These are phyloP conservation scores for Dictyostelium intermedium DNA, from an alignment of 78 protist genomes.

Conservation along the genomic window DNA sequence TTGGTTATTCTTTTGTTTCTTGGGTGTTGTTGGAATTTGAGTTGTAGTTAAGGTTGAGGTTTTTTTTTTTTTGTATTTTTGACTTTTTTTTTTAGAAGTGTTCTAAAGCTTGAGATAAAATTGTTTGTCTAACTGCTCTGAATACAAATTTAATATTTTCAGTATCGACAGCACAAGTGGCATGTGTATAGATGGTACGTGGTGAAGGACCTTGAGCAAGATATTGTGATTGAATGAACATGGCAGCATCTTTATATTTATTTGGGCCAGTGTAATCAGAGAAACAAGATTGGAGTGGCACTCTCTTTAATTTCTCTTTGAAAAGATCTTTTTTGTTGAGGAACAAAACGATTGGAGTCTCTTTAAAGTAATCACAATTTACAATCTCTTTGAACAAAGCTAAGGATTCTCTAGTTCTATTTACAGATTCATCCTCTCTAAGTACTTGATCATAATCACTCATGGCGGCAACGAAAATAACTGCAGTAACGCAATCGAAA, in stretches of 20 bases:
- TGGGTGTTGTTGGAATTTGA: not conserved
- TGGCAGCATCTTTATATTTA: conserved; percentile 69
- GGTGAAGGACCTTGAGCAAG: conserved; percentile 73
- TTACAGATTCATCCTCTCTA: conserved; percentile 85
- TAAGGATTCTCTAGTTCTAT: conserved; percentile 84
- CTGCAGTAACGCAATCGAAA: conserved; percentile 90
- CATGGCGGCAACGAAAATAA: conserved; percentile 85
- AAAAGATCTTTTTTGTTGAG: conserved; percentile 92
- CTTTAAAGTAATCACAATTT: conserved; percentile 86
- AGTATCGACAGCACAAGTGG: conserved; percentile 91
- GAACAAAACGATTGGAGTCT: conserved; percentile 82
- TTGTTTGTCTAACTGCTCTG: conserved; percentile 81
- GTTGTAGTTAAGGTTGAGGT: not conserved
- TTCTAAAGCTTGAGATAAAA: conserved; percentile 74
- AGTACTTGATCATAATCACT: conserved; percentile 84
- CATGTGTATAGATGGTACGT: conserved; percentile 79
- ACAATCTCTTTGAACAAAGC: conserved; percentile 84
- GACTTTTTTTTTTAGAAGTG: conserved; percentile 27
- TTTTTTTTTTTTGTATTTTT: not conserved
- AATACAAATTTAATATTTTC: conserved; percentile 85
- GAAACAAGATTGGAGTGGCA: conserved; percentile 85
- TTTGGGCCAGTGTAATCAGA: conserved; percentile 82
- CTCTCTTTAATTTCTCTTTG: conserved; percentile 86
- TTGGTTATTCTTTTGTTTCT: not conserved
- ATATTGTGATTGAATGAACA: conserved; percentile 81